Conservation (phyloP, 495 filamentous ascomycete species). For the Xylaria flabelliformis region DNA sequence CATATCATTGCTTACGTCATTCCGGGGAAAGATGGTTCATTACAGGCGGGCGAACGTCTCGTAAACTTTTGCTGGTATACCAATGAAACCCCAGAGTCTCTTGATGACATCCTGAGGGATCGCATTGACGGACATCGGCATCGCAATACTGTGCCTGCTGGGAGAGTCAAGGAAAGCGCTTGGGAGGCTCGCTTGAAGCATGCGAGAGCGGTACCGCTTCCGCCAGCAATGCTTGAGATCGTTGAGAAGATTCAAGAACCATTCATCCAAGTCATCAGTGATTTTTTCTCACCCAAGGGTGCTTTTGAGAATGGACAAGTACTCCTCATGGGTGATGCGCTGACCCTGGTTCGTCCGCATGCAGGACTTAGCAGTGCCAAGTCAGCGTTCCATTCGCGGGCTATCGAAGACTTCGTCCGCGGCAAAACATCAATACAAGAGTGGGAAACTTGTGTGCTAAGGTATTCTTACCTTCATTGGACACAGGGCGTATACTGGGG, state of each 20-base stretch:
- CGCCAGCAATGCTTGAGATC: constrained; percentile 35
- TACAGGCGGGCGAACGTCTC: constrained; percentile 44
- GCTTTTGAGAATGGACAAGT: constrained; percentile 36
- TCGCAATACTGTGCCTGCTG: constrained; percentile 32
- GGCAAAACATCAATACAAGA: constrained; percentile 19
- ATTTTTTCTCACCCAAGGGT: constrained; percentile 29
- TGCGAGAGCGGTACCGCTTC: constrained; percentile 16
- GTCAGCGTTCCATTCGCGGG: constrained; percentile 31
- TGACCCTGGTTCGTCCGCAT: constrained; percentile 39
- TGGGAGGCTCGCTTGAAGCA: constrained; percentile 26
- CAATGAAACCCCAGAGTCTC: constrained; percentile 46
- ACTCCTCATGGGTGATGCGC: constrained; percentile 38
- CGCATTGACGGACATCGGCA: constrained; percentile 31
- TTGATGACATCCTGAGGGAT: constrained; percentile 33
- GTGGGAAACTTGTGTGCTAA: constrained; percentile 26
- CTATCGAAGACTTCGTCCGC: constrained; percentile 17
- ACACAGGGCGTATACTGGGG: constrained; percentile 19
- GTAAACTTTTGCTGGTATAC: constrained; percentile 55
- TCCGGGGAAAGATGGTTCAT: constrained; percentile 47
- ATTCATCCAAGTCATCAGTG: constrained; percentile 37
- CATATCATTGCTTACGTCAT: constrained; percentile 48
- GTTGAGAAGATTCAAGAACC: constrained; percentile 36
- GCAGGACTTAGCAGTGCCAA: constrained; percentile 34
- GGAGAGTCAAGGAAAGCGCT: constrained; percentile 28
- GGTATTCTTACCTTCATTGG: constrained; percentile 18